Evolutionary conservation across 306 rosid genomes (phyloP).

Genomic region (Nissolia schottii): DNA sequence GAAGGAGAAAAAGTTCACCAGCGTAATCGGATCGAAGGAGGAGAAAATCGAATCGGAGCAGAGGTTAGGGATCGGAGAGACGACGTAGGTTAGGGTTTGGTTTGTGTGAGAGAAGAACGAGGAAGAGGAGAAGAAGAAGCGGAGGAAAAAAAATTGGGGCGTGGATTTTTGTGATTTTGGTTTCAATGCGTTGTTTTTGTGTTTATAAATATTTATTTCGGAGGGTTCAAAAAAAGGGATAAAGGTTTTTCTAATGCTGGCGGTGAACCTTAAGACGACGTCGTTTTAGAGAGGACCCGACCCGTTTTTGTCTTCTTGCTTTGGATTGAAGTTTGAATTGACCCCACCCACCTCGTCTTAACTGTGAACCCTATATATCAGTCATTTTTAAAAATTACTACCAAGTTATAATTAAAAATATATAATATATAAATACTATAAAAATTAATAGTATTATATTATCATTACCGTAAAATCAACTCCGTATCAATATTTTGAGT

Average conservation of each 20-base stretch:
- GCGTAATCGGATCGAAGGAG: constrained; percentile 30
- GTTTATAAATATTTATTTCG: background rate
- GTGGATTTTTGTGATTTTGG: background rate
- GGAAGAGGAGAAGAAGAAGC: background rate
- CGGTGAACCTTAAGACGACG: constrained; percentile 33
- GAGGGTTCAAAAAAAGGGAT: constrained; percentile 15
- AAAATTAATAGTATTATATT: too few species aligned
- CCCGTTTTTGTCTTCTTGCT: background rate
- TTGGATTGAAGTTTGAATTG: background rate
- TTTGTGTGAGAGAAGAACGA: background rate
- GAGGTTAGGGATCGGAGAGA: background rate
- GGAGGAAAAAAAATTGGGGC: too few species aligned
- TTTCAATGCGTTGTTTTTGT: background rate
- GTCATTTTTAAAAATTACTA: too few species aligned
- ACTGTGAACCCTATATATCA: too few species aligned
- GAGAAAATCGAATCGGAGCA: background rate
- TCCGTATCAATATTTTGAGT: too few species aligned
- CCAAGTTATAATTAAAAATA: too few species aligned
- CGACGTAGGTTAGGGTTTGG: constrained; percentile 47
- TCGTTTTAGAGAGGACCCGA: constrained; percentile 16
- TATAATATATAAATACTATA: too few species aligned
- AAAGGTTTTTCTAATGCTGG: background rate
- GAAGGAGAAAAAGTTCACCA: constrained; percentile 25
- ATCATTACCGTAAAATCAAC: too few species aligned
- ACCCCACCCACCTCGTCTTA: background rate